Evolutionary conservation across 2,329 filamentous ascomycete genomes (phyloP).

Genomic region (Arthrobotrys musiformis): DNA sequence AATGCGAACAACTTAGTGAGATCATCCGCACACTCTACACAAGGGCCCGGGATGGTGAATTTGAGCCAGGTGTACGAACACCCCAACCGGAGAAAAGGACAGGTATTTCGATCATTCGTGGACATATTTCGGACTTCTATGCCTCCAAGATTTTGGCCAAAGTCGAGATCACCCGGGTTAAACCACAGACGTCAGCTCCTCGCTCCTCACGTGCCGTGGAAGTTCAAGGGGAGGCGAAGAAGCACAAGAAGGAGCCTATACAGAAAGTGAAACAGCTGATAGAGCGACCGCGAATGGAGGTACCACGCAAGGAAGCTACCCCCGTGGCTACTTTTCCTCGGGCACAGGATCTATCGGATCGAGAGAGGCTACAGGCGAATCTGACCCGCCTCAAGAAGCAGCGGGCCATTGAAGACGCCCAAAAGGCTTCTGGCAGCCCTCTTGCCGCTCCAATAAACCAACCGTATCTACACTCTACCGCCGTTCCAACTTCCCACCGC

Average conservation of each 20-base stretch:
- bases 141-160: slow-evolving; percentile 2
- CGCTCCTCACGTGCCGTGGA: background rate
- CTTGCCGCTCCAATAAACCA: background rate
- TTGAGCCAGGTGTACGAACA: too few relatives aligned
- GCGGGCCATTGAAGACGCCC: background rate
- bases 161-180: background rate
- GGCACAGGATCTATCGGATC: background rate
- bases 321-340: too few relatives aligned
- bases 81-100: too few relatives aligned
- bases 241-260: background rate
- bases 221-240: background rate
- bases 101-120: background rate
- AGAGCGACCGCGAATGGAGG: background rate
- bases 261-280: background rate
- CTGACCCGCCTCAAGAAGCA: background rate
- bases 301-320: background rate
- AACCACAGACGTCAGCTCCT: background rate
- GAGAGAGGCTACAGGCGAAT: background rate
- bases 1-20: slow-evolving; percentile 18
- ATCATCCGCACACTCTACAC: slow-evolving; percentile 34
- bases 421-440: background rate
- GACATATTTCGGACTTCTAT: slow-evolving; percentile 44
- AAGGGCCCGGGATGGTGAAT: background rate
- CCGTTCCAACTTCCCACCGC: background rate
- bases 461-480: background rate